Evolutionary conservation across 2,329 filamentous ascomycete species (phyloP).

Genomic region (Diplodia intermedia): DNA sequence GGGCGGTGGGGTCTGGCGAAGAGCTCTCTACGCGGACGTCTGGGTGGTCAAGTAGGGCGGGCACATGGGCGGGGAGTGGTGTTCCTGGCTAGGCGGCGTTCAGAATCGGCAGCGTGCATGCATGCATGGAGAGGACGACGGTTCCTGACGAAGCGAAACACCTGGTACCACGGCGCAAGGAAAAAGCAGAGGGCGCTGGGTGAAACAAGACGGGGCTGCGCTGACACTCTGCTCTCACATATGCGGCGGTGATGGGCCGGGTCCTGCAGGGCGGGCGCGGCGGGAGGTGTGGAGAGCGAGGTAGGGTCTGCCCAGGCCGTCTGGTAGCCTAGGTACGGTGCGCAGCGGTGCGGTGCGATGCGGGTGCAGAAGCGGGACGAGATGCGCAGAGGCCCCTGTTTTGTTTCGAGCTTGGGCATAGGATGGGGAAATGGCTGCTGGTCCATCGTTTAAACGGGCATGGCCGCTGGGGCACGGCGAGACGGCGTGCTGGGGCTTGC

Average conservation of each 20-base stretch:
- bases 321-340: conserved; percentile 37
- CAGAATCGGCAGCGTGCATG: conserved; percentile 45
- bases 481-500: conserved; percentile 22
- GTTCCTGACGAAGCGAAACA: conserved; percentile 45
- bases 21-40: conserved; percentile 41
- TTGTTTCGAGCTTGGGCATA: conserved; percentile 39
- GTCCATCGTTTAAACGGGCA: conserved; percentile 31
- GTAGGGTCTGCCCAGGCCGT: conserved; percentile 31
- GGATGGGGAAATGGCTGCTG: conserved; percentile 29
- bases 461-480: conserved; percentile 20
- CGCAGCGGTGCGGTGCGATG: conserved; percentile 43
- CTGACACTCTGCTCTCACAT: conserved; percentile 29
- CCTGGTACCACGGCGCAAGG: conserved; percentile 33
- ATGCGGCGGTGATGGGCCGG: conserved; percentile 24
- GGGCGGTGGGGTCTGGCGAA: conserved; percentile 33
- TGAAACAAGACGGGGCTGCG: conserved; percentile 32
- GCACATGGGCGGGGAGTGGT: conserved; percentile 36
- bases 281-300: conserved; percentile 20
- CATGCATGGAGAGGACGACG: conserved; percentile 47
- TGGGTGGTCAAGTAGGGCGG: conserved; percentile 40
- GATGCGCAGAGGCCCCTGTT: conserved; percentile 39
- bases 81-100: conserved; percentile 34
- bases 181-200: conserved; percentile 25
- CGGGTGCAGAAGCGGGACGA: conserved; percentile 41
- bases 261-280: conserved; percentile 21